Percentiles rank a stretch among this genome's conserved stretches.
Evolutionary conservation across 345 rosid genomes (phyloP).

Genomic region (Arabidopsis thaliana): TAIR10.1 NC_003071.7:15077501-15078000

Average conservation of each 20-base stretch:
- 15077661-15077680: conserved; percentile 74
- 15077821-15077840: background rate
- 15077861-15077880: background rate
- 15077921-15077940: background rate
- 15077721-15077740: conserved; percentile 77
- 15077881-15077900: conserved; percentile 7
- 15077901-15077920: conserved; percentile 6
- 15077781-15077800: background rate
- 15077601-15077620: conserved; percentile 92
- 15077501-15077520: conserved; percentile 57
- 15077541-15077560: conserved; percentile 14
- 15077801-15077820: background rate
- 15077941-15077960: background rate
- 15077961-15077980: conserved; percentile 9
- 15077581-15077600: conserved; percentile 84
- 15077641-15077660: conserved; percentile 64
- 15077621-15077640: conserved; percentile 72
- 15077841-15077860: background rate
- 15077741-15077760: conserved; percentile 37
- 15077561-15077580: conserved; percentile 53
- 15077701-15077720: conserved; percentile 75
- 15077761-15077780: background rate
- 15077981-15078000: conserved; percentile 7
- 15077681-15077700: conserved; percentile 76
- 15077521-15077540: conserved; percentile 10